These are phyloP conservation scores for Hypoxylon sp. DNA, from an alignment of 2,329 filamentous ascomycete genomes.

Conservation along the genomic window DNA sequence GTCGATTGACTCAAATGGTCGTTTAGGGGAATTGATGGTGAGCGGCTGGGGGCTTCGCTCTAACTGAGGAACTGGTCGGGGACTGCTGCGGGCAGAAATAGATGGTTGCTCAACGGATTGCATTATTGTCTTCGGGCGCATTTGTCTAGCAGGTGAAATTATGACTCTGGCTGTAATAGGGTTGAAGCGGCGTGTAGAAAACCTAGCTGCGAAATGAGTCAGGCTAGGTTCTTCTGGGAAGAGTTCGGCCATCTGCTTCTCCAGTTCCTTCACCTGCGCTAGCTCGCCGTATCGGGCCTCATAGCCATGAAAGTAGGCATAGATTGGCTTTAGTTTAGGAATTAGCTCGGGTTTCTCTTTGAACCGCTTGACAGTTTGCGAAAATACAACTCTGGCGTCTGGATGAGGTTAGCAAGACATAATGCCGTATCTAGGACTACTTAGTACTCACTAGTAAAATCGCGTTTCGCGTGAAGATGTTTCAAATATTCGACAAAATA, in stretches of 20 bases:
- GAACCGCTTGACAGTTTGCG: slow-evolving; percentile 89
- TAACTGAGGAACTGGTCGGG: slow-evolving; percentile 55
- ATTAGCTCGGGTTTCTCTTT: slow-evolving; percentile 81
- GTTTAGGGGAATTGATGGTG: slow-evolving; percentile 70
- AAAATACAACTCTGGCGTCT: slow-evolving; percentile 97
- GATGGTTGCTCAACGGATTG: slow-evolving; percentile 68
- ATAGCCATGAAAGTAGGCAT: slow-evolving; percentile 93
- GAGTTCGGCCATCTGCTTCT: slow-evolving; percentile 93
- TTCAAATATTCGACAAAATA: slow-evolving; percentile 98
- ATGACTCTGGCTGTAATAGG: slow-evolving; percentile 86
- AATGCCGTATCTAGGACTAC: background rate
- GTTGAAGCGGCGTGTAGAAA: slow-evolving; percentile 81
- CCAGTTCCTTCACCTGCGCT: slow-evolving; percentile 89
- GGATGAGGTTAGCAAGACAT: slow-evolving; percentile 43
- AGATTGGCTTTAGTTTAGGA: slow-evolving; percentile 85
- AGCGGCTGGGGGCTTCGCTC: slow-evolving; percentile 63
- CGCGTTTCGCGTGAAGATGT: slow-evolving; percentile 91
- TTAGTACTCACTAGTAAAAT: slow-evolving; percentile 84
- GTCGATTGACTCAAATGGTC: slow-evolving; percentile 77
- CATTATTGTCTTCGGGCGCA: slow-evolving; percentile 73
- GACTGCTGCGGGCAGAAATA: slow-evolving; percentile 62
- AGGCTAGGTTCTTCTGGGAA: slow-evolving; percentile 89
- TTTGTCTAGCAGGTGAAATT: slow-evolving; percentile 84
- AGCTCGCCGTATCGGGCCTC: slow-evolving; percentile 96
- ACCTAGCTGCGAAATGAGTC: slow-evolving; percentile 81